A percentile compares a stretch with the other conserved stretches of the same genome.
Conservation (phyloP, 1,139 yeast species). For the Saccharomyces pastorianus region DNA sequence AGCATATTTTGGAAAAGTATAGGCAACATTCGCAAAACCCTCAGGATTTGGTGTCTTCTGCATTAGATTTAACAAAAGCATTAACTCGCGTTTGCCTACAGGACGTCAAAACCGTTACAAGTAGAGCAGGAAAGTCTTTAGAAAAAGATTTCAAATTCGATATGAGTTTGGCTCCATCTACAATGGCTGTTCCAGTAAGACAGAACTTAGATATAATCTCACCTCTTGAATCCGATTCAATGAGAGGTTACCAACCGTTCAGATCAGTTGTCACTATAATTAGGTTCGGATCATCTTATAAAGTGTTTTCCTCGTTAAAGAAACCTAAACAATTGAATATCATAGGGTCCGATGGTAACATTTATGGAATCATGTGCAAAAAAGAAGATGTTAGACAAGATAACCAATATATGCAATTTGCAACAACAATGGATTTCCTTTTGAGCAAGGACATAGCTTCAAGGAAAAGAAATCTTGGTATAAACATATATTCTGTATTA, state of each 20-base stretch:
- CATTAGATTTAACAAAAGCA: slow-evolving; percentile 21
- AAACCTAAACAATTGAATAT: slow-evolving; percentile 74
- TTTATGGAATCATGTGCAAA: slow-evolving; percentile 72
- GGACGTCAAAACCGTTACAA: slow-evolving; percentile 25
- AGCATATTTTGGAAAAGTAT: slow-evolving; percentile 34
- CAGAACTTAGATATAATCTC: slow-evolving; percentile 60
- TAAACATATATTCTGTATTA: slow-evolving; percentile 79
- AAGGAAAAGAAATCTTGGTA: slow-evolving; percentile 58
- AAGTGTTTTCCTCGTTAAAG: slow-evolving; percentile 73
- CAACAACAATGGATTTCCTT: slow-evolving; percentile 75
- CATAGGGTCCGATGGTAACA: slow-evolving; percentile 67
- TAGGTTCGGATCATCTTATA: slow-evolving; percentile 37
- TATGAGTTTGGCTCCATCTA: slow-evolving; percentile 45
- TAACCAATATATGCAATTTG: slow-evolving; percentile 88
- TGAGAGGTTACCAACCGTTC: slow-evolving; percentile 44
- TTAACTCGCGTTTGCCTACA: slow-evolving; percentile 29
- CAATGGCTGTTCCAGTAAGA: slow-evolving; percentile 75
- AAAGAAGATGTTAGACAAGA: slow-evolving; percentile 93
- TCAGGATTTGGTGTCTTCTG: slow-evolving; percentile 11
- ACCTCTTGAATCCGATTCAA: slow-evolving; percentile 44
- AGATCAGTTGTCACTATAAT: slow-evolving; percentile 53
- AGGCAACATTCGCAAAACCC: slow-evolving; percentile 12
- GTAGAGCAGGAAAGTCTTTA: slow-evolving; percentile 31
- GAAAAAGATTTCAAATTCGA: slow-evolving; percentile 45
- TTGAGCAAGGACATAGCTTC: slow-evolving; percentile 63